These are phyloP conservation scores for Fusarium odoratissimum DNA, from an alignment of 2,329 filamentous ascomycete genomes.

Conservation along the genomic window DNA sequence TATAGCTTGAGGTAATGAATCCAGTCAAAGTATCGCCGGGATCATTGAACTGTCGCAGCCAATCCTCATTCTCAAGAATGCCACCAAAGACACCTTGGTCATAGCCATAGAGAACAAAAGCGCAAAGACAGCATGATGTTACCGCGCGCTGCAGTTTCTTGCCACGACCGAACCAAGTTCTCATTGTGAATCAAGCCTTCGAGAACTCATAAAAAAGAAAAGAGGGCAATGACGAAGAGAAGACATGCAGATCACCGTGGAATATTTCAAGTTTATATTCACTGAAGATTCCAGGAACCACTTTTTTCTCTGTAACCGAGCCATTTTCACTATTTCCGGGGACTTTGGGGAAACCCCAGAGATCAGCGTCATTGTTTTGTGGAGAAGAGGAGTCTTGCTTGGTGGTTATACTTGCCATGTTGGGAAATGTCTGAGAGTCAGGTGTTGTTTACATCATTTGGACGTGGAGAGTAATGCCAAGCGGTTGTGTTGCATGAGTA, in stretches of 20 bases:
- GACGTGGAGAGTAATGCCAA: not conserved
- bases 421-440: not conserved
- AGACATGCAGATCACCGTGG: too few relatives aligned
- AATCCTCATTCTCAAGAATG: constrained; percentile 59
- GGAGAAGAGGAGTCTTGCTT: not conserved
- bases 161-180: constrained; percentile 40
- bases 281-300: not conserved
- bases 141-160: constrained; percentile 39
- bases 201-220: not conserved
- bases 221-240: fast-evolving
- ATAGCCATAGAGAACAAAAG: constrained; percentile 54
- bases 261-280: not conserved
- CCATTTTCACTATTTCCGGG: not conserved
- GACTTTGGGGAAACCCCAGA: not conserved
- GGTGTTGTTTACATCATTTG: not conserved
- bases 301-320: not conserved
- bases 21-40: constrained; percentile 46
- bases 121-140: constrained; percentile 40
- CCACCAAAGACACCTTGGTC: constrained; percentile 62
- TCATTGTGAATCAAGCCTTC: not conserved
- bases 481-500: too few relatives aligned
- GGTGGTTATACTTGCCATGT: not conserved
- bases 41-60: constrained; percentile 48
- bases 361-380: constrained; percentile 1
- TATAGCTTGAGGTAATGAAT: constrained; percentile 50